Percentiles rank a stretch among this genome's conserved stretches.
Conservation (phyloP, 441 rosid species). For the Hura crepitans region DNA sequence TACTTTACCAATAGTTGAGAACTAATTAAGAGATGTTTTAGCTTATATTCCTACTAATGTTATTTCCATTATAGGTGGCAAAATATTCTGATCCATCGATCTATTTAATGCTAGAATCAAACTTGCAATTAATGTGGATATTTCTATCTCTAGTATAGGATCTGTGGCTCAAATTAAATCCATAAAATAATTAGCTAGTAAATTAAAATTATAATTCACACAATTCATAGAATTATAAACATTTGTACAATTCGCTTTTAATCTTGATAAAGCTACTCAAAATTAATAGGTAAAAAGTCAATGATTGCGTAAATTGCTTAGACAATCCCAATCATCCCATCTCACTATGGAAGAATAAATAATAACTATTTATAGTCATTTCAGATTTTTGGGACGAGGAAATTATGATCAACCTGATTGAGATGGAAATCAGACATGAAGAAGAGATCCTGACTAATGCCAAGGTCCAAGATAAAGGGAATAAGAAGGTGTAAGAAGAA, state of each 20-base stretch:
- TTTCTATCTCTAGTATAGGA: not conserved
- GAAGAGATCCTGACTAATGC: too few relatives aligned
- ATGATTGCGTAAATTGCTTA: not conserved
- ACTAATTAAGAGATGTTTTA: not conserved
- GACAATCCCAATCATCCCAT: not conserved
- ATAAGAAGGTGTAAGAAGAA: too few relatives aligned
- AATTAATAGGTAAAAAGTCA: not conserved
- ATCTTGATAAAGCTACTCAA: slow-evolving; percentile 12
- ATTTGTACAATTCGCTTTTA: not conserved
- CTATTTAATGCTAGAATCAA: not conserved
- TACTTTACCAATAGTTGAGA: not conserved
- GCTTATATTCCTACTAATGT: not conserved
- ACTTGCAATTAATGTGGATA: not conserved
- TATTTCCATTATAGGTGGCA: not conserved
- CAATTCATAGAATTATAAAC: not conserved
- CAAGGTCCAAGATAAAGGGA: too few relatives aligned
- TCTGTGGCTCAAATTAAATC: not conserved
- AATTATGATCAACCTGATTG: too few relatives aligned
- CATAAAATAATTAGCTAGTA: not conserved
- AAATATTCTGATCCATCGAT: not conserved
- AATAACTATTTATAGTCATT: too few relatives aligned
- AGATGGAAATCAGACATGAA: too few relatives aligned
- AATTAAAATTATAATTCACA: not conserved
- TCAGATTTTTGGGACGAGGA: too few relatives aligned
- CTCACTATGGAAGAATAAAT: too few relatives aligned